Evolutionary conservation across 2,329 filamentous ascomycete species (phyloP), one percentile per base, ranked within the genome.

Genomic region (Plectosphaerella cucumerina): DNA sequence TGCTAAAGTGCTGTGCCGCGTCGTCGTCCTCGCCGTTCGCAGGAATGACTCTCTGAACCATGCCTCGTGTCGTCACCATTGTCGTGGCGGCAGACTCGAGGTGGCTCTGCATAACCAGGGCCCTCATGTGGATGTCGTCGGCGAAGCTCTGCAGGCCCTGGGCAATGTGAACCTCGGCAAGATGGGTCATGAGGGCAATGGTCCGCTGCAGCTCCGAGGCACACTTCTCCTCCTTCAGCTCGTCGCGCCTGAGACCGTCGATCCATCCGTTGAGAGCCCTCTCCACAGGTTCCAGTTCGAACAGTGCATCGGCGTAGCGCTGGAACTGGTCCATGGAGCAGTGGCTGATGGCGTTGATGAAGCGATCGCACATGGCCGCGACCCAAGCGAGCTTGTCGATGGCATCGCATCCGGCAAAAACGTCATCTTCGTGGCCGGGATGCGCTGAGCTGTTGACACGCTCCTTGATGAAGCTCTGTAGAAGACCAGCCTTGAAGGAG

Each of bases 281-380:
- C 70, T 99, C 94, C 11, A 97, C 90, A 1, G 92, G 90, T 64
- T 96, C 90, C 47, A 97, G 76, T 67, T 97, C 94, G 59, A 90
- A 89, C 52, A 94, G 70, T 2, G 91, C 89, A 41, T 86, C 85
- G 60, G 90, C 87, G 59, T 90, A 94, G 56, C 77, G 84, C 44
- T 81, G 79, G 65, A 97, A 97, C 52, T 90, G 82, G 45, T 89
- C 84, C 1, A 88, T 75, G 3, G 87, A 86, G 68, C 90, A 95
- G 59, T 84, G 83, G 59, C 80, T 86, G 60, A 97, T 90, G 53
- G 88, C 86, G 53, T 84, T 87, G 65, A 88, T 84, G 59, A 97
- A 94, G 35, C 90, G 87, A 56, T 89, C 84, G 62, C 90, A 95
- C 78, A 94, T 90, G 42, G 83, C 81, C 11, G 84, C 80, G 50